Percentiles rank a stretch among this genome's conserved stretches.
Evolutionary conservation across 2,329 filamentous ascomycete species (phyloP).

Genomic region (Colletotrichum karsti): DNA sequence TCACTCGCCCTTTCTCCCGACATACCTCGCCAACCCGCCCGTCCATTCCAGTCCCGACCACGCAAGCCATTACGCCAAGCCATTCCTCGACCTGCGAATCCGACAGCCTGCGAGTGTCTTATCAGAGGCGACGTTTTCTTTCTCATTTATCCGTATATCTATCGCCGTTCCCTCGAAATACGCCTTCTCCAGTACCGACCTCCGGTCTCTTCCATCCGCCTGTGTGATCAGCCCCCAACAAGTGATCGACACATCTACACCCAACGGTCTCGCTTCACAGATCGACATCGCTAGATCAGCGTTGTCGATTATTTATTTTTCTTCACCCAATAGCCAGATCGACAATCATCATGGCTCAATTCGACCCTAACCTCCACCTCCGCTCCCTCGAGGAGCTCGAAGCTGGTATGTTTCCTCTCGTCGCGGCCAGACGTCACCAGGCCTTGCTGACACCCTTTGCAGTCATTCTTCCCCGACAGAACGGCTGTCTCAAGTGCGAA

Average conservation of each 20-base stretch:
- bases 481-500: conserved; percentile 56
- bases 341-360: conserved; percentile 16
- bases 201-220: not conserved
- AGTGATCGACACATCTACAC: conserved; percentile 18
- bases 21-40: not conserved
- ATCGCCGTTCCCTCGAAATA: not conserved
- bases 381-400: conserved; percentile 28
- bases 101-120: not conserved
- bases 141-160: conserved; percentile 4
- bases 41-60: conserved; percentile 17
- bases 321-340: not conserved
- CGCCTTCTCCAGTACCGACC: not conserved
- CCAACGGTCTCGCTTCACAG: conserved; percentile 14
- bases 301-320: conserved; percentile 8
- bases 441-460: not conserved
- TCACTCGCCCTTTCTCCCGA: not conserved
- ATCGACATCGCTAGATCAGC: conserved; percentile 19
- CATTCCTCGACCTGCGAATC: conserved; percentile 15
- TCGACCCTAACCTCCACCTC: conserved; percentile 28
- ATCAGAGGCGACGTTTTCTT: not conserved
- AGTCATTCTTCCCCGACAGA: conserved; percentile 47
- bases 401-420: conserved; percentile 17
- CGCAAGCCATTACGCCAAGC: conserved; percentile 3
- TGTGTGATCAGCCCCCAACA: conserved; percentile 9
- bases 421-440: not conserved